phyloP scores from a whole-genome alignment of 768 basidiomycete genomes.

The Hydnum rufescens region DNA sequence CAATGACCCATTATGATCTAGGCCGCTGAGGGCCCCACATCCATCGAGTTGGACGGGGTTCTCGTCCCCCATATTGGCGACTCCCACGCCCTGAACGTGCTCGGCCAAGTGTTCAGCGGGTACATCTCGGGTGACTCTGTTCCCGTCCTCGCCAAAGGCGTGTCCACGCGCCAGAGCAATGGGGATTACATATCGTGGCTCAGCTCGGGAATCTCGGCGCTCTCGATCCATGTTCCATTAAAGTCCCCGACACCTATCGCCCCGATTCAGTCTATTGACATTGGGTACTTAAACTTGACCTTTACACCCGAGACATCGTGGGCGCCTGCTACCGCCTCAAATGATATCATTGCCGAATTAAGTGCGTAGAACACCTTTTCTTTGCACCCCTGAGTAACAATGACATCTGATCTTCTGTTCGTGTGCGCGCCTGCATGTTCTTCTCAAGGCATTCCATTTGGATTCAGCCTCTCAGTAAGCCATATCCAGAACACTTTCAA shows the following conservation, averaged over 20 bases:
- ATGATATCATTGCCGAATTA: neutral
- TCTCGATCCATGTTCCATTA: neutral
- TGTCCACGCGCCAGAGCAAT: neutral
- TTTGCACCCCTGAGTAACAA: neutral
- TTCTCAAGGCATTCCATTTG: neutral
- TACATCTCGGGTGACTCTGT: neutral
- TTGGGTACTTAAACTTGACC: neutral
- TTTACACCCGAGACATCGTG: neutral
- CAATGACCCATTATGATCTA: neutral
- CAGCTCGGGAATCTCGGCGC: neutral
- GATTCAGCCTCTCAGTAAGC: neutral
- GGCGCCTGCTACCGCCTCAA: neutral
- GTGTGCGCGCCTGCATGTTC: too few species aligned
- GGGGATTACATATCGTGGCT: neutral
- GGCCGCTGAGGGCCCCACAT: neutral
- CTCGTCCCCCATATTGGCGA: neutral
- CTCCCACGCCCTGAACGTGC: neutral
- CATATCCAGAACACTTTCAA: neutral
- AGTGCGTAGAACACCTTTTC: neutral
- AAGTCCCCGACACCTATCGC: neutral
- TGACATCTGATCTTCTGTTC: neutral
- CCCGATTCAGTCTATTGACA: neutral
- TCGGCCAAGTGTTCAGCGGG: neutral
- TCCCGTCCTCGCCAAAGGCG: neutral
- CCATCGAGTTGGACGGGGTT: neutral